These are phyloP conservation scores for Boletus huronensis DNA, from an alignment of 768 basidiomycete species.

Conservation along the genomic window DNA sequence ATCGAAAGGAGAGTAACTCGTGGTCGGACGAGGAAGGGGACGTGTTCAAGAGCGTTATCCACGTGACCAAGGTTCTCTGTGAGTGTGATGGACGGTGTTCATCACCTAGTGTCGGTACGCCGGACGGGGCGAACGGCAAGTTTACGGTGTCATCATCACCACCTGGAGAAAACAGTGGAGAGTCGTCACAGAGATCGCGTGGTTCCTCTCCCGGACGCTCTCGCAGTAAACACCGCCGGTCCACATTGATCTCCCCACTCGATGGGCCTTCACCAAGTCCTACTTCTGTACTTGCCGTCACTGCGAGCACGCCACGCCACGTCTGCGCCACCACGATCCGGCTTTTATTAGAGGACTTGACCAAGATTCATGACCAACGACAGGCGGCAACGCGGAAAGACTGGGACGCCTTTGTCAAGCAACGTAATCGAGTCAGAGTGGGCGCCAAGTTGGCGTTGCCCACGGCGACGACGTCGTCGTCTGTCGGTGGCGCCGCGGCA, in stretches of 20 bases:
- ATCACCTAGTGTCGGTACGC: background rate
- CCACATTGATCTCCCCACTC: conserved; percentile 36
- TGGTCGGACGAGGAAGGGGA: conserved; percentile 68
- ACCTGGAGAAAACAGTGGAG: conserved; percentile 16
- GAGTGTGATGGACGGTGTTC: conserved; percentile 36
- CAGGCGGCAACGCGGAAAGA: conserved; percentile 67
- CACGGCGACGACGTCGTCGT: conserved; percentile 15
- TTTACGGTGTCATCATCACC: conserved; percentile 13
- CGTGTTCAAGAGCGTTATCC: conserved; percentile 29
- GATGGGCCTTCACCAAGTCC: conserved; percentile 19
- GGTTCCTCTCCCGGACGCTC: conserved; percentile 49
- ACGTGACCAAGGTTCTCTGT: conserved; percentile 41
- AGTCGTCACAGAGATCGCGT: conserved; percentile 32
- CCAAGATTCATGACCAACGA: conserved; percentile 75
- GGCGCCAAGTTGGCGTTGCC: conserved; percentile 22
- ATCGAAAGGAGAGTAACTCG: conserved; percentile 72
- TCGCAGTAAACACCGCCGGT: conserved; percentile 42
- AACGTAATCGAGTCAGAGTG: conserved; percentile 49
- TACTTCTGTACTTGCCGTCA: conserved; percentile 58
- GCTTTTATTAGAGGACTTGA: conserved; percentile 70
- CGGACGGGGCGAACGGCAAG: conserved; percentile 10
- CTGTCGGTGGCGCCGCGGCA: conserved; percentile 51
- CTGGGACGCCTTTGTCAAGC: conserved; percentile 87
- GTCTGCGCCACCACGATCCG: conserved; percentile 74
- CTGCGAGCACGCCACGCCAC: conserved; percentile 63